Evolutionary conservation across 2,329 filamentous ascomycete genomes (phyloP).

Genomic region (Pestalotiopsis sp.): DNA sequence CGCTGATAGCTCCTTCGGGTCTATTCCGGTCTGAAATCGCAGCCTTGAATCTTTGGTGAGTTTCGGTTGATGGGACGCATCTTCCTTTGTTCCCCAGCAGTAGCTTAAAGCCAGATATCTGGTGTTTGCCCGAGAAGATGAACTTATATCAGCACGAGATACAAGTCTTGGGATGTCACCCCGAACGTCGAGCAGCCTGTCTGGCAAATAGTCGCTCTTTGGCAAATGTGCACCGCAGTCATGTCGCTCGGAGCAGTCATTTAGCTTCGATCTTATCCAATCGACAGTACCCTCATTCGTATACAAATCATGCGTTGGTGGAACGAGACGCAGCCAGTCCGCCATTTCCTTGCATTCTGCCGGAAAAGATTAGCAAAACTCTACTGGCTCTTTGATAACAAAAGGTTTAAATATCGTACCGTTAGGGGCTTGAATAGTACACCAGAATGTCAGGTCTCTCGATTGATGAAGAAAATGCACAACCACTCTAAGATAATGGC

Average conservation of each 20-base stretch:
- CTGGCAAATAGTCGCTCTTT: not conserved
- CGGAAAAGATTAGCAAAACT: not conserved
- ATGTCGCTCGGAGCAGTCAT: not conserved
- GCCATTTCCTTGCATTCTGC: not conserved
- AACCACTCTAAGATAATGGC: not conserved
- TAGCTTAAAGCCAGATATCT: not conserved
- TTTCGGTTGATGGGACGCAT: not conserved
- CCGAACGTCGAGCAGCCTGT: not conserved
- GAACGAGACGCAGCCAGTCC: not conserved
- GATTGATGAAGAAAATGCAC: not conserved
- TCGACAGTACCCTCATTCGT: not conserved
- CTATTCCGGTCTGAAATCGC: not conserved
- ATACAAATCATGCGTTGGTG: not conserved
- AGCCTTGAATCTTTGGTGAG: not conserved
- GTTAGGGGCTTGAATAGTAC: not conserved
- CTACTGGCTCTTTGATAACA: not conserved
- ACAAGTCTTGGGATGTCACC: not conserved
- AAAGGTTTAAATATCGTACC: not conserved
- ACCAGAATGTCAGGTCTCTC: fast-evolving
- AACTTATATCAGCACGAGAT: not conserved
- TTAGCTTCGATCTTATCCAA: not conserved
- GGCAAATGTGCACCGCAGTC: not conserved
- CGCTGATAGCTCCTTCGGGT: not conserved
- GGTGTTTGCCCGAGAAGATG: not conserved
- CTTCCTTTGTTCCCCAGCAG: not conserved